A percentile compares a stretch with the other conserved stretches of the same genome.
These are phyloP conservation scores for Rehmannia glutinosa DNA, from an alignment of 257 asterid species.

Conservation along the genomic window DNA sequence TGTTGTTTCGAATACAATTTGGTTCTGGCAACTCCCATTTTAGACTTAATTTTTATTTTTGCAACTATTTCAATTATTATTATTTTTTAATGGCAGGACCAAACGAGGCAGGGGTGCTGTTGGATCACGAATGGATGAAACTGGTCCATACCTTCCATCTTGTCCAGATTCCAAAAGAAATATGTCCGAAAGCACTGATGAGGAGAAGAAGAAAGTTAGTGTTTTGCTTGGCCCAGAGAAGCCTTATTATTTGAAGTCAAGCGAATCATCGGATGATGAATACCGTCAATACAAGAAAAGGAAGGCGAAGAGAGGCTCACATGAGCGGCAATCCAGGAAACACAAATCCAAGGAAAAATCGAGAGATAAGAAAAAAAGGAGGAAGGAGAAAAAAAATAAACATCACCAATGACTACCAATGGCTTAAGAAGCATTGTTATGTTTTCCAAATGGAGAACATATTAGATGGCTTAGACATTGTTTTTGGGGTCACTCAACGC, in stretches of 20 bases:
- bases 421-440: neutral
- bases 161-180: slow-evolving; percentile 31
- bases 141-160: slow-evolving; percentile 75
- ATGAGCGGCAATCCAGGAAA: slow-evolving; percentile 44
- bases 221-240: slow-evolving; percentile 59
- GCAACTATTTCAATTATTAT: neutral
- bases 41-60: neutral
- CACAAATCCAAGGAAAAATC: slow-evolving; percentile 58
- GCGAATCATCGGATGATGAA: slow-evolving; percentile 55
- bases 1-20: neutral
- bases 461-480: neutral
- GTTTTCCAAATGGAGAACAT: neutral
- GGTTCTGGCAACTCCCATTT: neutral
- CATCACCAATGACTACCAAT: slow-evolving; percentile 26
- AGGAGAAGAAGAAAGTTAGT: slow-evolving; percentile 31
- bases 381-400: slow-evolving; percentile 43
- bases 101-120: slow-evolving; percentile 95
- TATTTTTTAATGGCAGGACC: slow-evolving; percentile 39
- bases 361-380: slow-evolving; percentile 42
- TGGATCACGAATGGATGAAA: slow-evolving; percentile 96
- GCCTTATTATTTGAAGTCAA: slow-evolving; percentile 33
- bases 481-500: too few species aligned
- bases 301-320: slow-evolving; percentile 28
- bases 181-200: slow-evolving; percentile 15
- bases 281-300: slow-evolving; percentile 19